Base-by-base conservation (phyloP, 1,139 yeast genomes). In the Suhomyces taliae region DNA sequence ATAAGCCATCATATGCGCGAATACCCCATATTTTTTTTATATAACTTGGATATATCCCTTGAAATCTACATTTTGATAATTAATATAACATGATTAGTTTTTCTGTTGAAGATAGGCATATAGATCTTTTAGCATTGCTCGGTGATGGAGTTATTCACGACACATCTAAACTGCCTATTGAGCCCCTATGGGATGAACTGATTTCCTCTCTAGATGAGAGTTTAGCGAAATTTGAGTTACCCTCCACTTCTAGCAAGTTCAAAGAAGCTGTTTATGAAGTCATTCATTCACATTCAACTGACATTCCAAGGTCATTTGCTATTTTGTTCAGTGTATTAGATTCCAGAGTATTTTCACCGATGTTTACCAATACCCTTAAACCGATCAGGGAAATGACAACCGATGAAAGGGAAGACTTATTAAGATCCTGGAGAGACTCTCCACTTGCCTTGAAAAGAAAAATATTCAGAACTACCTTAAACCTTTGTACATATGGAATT, bases 391-490 rank as follows among this genome's bases (percentile, higher is more conserved):
- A 75, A 12, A 75, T 75, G 80, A 44, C 67, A 1, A 31, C 56
- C 6, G 55, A 56, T 7, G 68, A 74, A 50, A 61, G 66, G 41
- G 67, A 64, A 43, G 51, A 48, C 7, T 49, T 75, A 37, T 55
- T 75, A 36, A 50, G 50, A n/a, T 56, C 67, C 3, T 74, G 77
- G 79, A 61, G 74, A 47, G 70, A 70, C 51, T 71, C 77, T 5
- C 70, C 72, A 1, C 14, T 75, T 26, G 49, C 57, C 3, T 44
- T 51, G 2, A 65, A 66, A 41, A 62, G 74, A 45, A 60, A 64
- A 41, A 50, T 74, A 27, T 73, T 65, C 52, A 58, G 63, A 45
- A 49, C 64, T 41, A 46, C 72, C 34, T 43, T 52, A 24, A 45
- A 66, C 8, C 40, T 74, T 15, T 52, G 70, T 3, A 69, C 69